Conservation (phyloP, 345 rosid species). For the Eutrema heterophyllum region DNA sequence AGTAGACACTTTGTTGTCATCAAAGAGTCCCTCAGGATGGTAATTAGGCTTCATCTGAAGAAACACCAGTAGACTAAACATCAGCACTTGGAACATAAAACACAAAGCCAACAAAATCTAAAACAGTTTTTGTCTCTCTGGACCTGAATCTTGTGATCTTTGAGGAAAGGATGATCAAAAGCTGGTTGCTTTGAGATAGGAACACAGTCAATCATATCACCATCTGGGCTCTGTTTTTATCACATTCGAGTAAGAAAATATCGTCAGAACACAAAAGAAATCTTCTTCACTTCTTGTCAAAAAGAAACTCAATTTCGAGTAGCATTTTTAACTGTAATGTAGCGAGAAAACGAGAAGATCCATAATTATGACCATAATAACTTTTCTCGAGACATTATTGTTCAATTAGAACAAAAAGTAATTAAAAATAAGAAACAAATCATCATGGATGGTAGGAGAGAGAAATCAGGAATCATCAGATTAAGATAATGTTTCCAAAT, state of each 20-base stretch:
- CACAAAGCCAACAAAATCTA: neutral
- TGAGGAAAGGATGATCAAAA: conserved; percentile 92
- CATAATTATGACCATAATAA: conserved; percentile 9
- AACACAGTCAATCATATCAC: conserved; percentile 83
- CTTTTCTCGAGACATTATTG: neutral
- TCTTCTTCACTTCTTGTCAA: neutral
- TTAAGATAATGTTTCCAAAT: conserved; percentile 13
- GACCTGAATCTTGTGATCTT: conserved; percentile 97
- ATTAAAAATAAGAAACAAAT: neutral
- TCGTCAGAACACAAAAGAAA: neutral
- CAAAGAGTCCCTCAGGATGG: conserved; percentile 85
- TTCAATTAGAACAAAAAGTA: conserved; percentile 4
- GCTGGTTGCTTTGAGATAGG: conserved; percentile 86
- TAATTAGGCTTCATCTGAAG: conserved; percentile 78
- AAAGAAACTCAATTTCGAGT: neutral
- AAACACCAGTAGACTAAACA: neutral
- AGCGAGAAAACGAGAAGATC: neutral
- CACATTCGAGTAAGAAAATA: conserved; percentile 9
- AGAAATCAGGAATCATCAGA: conserved; percentile 24
- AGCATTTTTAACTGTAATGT: neutral
- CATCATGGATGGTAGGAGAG: conserved; percentile 21
- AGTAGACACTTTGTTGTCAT: conserved; percentile 56
- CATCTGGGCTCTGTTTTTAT: conserved; percentile 63
- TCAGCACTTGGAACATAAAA: neutral
- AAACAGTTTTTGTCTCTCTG: neutral